Evolutionary conservation across 2,329 filamentous ascomycete species (phyloP).

Genomic region (Fusarium sp.): DNA sequence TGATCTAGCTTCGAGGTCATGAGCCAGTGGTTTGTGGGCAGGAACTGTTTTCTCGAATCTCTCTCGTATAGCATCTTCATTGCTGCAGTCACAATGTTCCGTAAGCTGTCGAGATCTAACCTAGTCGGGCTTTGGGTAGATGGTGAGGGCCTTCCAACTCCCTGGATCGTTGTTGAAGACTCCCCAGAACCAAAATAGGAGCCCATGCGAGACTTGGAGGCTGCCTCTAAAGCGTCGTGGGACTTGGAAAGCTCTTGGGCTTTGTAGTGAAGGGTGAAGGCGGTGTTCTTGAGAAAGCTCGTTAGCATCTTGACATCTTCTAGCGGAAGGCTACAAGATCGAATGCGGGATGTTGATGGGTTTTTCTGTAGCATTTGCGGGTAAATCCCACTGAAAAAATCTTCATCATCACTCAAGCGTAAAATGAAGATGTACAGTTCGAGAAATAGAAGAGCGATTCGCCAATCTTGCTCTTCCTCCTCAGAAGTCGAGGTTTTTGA

Average conservation of each 20-base stretch:
- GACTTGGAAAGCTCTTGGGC: constrained; percentile 71
- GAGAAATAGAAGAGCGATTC: constrained; percentile 88
- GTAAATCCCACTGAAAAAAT: constrained; percentile 81
- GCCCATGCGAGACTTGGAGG: constrained; percentile 49
- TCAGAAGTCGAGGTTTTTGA: constrained; percentile 46
- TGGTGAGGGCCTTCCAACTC: neutral
- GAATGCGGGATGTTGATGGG: constrained; percentile 64
- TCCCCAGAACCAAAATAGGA: constrained; percentile 48
- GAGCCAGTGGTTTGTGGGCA: constrained; percentile 90
- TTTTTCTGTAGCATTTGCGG: constrained; percentile 57
- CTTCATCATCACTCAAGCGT: constrained; percentile 94
- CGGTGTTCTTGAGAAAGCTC: constrained; percentile 89
- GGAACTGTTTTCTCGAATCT: constrained; percentile 88
- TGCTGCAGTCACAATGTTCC: constrained; percentile 83
- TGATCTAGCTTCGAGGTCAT: constrained; percentile 93
- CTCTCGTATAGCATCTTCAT: constrained; percentile 92
- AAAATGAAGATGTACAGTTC: constrained; percentile 95
- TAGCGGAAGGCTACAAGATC: constrained; percentile 78
- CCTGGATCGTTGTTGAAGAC: constrained; percentile 4
- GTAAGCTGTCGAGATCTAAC: constrained; percentile 82
- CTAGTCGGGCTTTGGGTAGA: constrained; percentile 41
- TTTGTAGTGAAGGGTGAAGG: constrained; percentile 91
- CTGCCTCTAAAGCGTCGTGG: constrained; percentile 41
- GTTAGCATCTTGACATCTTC: constrained; percentile 81
- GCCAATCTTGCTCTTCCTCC: constrained; percentile 77